Evolutionary conservation across 768 basidiomycete genomes (phyloP).

Genomic region (Hericium alpestre): DNA sequence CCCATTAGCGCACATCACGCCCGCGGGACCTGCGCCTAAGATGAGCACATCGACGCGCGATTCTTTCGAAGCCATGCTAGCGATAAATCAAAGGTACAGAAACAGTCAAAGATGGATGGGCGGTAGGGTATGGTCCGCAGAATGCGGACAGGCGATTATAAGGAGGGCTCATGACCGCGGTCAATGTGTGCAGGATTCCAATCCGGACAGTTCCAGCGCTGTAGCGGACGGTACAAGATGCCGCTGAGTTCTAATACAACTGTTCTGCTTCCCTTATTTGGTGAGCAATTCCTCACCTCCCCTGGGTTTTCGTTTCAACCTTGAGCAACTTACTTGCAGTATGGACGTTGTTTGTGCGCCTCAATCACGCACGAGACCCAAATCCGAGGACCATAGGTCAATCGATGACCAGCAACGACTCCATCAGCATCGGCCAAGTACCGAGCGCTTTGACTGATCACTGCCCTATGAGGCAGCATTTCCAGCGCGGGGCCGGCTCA

Average conservation of each 20-base stretch:
- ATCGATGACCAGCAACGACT: too few species aligned
- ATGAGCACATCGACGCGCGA: slow-evolving; percentile 49
- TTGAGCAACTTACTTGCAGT: too few species aligned
- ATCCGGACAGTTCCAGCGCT: neutral
- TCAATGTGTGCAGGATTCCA: neutral
- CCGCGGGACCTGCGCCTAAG: slow-evolving; percentile 50
- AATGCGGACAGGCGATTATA: neutral
- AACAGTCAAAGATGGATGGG: neutral
- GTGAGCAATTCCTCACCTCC: neutral
- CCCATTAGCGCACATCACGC: slow-evolving; percentile 62
- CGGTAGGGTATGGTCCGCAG: neutral
- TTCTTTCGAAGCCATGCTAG: slow-evolving; percentile 15
- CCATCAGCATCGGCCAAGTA: too few species aligned
- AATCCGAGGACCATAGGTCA: too few species aligned
- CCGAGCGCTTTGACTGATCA: too few species aligned
- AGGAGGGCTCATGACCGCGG: neutral
- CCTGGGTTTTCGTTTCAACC: neutral
- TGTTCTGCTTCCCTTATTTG: neutral
- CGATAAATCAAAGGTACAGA: neutral
- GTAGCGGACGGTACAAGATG: neutral
- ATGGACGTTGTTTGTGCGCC: too few species aligned
- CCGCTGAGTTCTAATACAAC: neutral
- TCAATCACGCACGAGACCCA: too few species aligned
- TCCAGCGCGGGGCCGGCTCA: too few species aligned
- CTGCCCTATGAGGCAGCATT: too few species aligned